Evolutionary conservation across 768 basidiomycete genomes (phyloP), one percentile per base, ranked within the genome.

Genomic region (Russula lepida): DNA sequence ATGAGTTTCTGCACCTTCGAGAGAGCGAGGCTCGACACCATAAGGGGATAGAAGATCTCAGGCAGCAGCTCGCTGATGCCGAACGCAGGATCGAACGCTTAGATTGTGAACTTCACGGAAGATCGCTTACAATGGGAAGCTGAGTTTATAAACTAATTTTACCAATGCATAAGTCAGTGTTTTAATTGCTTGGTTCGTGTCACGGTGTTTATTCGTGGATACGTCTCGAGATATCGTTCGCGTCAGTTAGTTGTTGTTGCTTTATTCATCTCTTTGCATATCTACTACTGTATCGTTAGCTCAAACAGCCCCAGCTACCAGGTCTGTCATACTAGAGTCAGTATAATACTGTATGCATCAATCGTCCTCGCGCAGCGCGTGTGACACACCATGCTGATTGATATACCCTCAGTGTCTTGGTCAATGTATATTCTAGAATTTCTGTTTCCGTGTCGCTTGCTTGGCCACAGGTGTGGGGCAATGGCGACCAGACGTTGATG

Each of bases 271-370:
- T 47, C 7, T 33, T 30, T n/a, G 23, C 48, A 23, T 48, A 50
- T 44, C n/a, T n/a, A n/a, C 50, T 44, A 27, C 61, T 62, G 61
- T 62, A 62, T 62, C 61, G 56, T 48, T 62, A 62, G 61, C 56
- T n/a, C 55, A 27, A 49, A 39, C 47, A 47, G 9, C 48, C 25
- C 59, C n/a, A 21, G 28, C 23, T 46, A 43, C 32, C 32, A 23
- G 52, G 41, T 51, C 37, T 56, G 60, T 61, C 15, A 56, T 13
- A 51, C 55, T 56, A 61, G 48, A 56, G 32, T 61, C 32, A 28
- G n/a, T 49, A 56, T 55, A 41, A 19, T 43, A 21, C 41, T 43
- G 41, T 43, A 43, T 41, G 1, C 41, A 48, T 49, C 17, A 32
- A 47, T 25, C 28, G 19, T 23, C 41, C 41, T 28, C 49, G 54